Evolutionary conservation across 2,329 filamentous ascomycete genomes (phyloP), one percentile per base, ranked within the genome.

Genomic region (Sporothrix schenckii): DNA sequence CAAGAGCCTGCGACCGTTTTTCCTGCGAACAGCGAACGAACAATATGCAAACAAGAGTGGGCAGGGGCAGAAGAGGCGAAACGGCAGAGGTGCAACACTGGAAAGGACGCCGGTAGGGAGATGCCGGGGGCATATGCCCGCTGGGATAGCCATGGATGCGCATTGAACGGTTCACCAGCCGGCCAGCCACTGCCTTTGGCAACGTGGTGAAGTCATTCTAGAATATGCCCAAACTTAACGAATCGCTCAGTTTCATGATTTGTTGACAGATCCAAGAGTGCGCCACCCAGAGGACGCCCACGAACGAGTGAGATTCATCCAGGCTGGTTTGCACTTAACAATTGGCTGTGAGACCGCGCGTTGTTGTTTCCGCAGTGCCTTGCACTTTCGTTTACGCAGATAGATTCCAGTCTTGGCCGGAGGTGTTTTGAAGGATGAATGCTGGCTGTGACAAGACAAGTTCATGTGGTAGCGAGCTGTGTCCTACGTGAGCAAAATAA

Each of bases 191-290:
- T 41, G 66, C 53, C 66, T 16, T 24, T 13, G n/a, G 24, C 56
- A 61, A 53, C 54, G 44, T 61, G 27, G 44, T 53, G 27, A 52
- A 21, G 10, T 3, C 19, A 7, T 61, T 61, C 67, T 63, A 53
- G 56, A 53, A 24, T n/a, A 21, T 34, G 16, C 44, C 41, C 21
- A 50, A n/a, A 47, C 1, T 39, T 30, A 39, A 16, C 49, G 39
- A 49, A 56, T 65, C 50, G 50, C n/a, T 41, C 27, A 34, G 58
- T 69, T 65, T 69, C 68, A 69, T 24, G 24, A 66, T 61, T 50
- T 63, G 16, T 52, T n/a, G 54, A 47, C 49, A 27, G 67, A 61
- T 53, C 24, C 66, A 68, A 41, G 27, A 41, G n/a, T 47, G 7
- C 2, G 52, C 3, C n/a, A 21, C 9, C 52, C 66, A 66, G n/a